Base-by-base conservation (phyloP, 179 eudicot species). In the Corrigiola litoralis region DNA sequence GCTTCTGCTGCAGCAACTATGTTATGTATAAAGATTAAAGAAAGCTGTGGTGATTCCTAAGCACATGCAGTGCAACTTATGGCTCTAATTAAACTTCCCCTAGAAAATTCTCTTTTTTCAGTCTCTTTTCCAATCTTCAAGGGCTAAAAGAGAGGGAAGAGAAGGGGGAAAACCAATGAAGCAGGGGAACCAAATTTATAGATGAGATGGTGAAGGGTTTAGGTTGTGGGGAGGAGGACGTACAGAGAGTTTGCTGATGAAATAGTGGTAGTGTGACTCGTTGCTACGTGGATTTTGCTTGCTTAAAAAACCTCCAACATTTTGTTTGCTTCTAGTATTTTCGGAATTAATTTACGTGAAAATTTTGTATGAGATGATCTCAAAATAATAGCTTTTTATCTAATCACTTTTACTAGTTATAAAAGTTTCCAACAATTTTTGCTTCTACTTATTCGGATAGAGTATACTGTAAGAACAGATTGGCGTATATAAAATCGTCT, bases 11-110 rank as follows among this genome's bases (percentile, higher is more conserved):
- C 29, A 38, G 64, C 64, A 56, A 37, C 50, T 38, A 28, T 37
- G 44, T 49, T 72, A 1, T 58, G 21, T 16, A 17, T 60, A 46
- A 61, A 55, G 65, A 68, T 58, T n/a, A 59, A 57, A 77, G 72
- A 65, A 66, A 63, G 67, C 8, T 49, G 63, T 66, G 69, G 67
- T 64, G 76, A 80, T 84, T 75, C 84, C 81, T 64, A 70, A 70
- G 84, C 94, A 89, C 89, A 87, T 87, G 90, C 84, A 83, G 69
- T 66, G 80, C 81, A 76, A 77, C 83, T 54, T 36, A 14, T 65
- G 73, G 60, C 48, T 44, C 18, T 51, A 45, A 9, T 20, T 42
- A 5, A 1, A 13, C 44, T 13, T 31, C 7, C 6, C 1, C 17
- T 58, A 20, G 5, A 14, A 28, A 21, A 2, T 28, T 6, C 11